phyloP scores from a whole-genome alignment of 768 basidiomycete genomes.

The Cystobasidium tubakii region DNA sequence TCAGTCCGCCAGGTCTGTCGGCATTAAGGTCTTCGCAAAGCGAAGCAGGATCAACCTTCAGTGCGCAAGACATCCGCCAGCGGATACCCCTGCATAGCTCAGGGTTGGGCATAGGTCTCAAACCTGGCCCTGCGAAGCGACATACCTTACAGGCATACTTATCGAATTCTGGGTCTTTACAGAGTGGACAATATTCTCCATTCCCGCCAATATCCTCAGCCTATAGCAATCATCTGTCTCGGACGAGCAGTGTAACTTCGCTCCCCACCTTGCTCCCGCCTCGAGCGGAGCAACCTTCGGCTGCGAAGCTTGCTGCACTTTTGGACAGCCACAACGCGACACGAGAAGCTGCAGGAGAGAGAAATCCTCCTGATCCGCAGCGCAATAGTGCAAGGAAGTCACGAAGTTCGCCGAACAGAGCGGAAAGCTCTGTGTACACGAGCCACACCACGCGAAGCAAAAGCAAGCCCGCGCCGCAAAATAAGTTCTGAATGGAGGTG shows the following conservation, averaged over 20 bases:
- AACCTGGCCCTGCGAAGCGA: neutral
- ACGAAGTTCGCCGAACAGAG: too few relatives aligned
- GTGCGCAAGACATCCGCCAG: neutral
- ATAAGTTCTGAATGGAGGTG: too few relatives aligned
- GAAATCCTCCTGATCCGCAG: too few relatives aligned
- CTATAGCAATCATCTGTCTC: neutral
- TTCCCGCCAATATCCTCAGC: neutral
- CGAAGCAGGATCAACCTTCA: neutral
- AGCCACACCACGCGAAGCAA: too few relatives aligned
- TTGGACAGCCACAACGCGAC: neutral
- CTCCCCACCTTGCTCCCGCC: neutral
- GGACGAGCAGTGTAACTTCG: neutral
- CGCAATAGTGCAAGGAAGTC: too few relatives aligned
- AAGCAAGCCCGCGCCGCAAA: too few relatives aligned
- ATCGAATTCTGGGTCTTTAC: neutral
- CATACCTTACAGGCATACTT: neutral
- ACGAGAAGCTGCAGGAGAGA: neutral
- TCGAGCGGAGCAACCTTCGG: neutral
- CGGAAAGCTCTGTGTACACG: too few relatives aligned
- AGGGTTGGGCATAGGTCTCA: neutral
- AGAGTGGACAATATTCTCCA: neutral
- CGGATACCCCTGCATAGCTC: neutral
- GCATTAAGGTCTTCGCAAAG: neutral
- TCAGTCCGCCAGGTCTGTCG: conserved; percentile 1
- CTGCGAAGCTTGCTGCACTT: neutral